phyloP scores from a whole-genome alignment of 805 yeast genomes.

The Candida sphagnicola region DNA sequence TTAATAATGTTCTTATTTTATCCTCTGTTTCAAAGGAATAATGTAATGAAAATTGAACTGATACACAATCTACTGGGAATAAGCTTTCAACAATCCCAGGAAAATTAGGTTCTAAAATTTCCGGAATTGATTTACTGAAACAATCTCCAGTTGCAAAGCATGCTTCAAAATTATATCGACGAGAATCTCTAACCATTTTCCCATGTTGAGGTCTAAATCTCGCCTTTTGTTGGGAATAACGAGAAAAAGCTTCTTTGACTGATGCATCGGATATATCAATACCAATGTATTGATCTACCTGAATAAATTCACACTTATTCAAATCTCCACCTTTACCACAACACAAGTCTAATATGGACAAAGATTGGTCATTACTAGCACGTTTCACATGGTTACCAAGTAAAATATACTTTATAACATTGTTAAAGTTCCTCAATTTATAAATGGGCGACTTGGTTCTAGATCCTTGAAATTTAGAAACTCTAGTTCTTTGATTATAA shows the following conservation, averaged over 20 bases:
- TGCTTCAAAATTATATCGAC: slow-evolving; percentile 64
- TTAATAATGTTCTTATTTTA: slow-evolving; percentile 67
- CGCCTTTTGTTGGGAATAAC: slow-evolving; percentile 57
- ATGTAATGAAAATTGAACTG: slow-evolving; percentile 90
- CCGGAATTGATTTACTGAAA: slow-evolving; percentile 66
- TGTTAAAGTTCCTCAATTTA: slow-evolving; percentile 84
- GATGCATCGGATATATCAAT: slow-evolving; percentile 90
- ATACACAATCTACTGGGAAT: slow-evolving; percentile 84
- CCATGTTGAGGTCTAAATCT: slow-evolving; percentile 29
- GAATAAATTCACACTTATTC: slow-evolving; percentile 78
- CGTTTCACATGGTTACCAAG: slow-evolving; percentile 61
- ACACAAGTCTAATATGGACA: slow-evolving; percentile 74
- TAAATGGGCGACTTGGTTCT: slow-evolving; percentile 80
- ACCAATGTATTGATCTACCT: slow-evolving; percentile 77
- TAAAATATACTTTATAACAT: slow-evolving; percentile 83
- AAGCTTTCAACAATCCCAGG: slow-evolving; percentile 54
- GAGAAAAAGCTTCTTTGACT: slow-evolving; percentile 73
- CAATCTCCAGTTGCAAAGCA: slow-evolving; percentile 93
- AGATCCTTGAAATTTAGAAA: slow-evolving; percentile 53
- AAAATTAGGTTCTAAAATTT: slow-evolving; percentile 59
- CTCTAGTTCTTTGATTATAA: slow-evolving; percentile 79
- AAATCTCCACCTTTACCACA: slow-evolving; percentile 99
- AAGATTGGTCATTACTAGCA: slow-evolving; percentile 18
- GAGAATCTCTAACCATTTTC: slow-evolving; percentile 25
- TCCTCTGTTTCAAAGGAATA: slow-evolving; percentile 89